Evolutionary conservation across 2,329 filamentous ascomycete species (phyloP).

Genomic region (Hypoxylon sp.): DNA sequence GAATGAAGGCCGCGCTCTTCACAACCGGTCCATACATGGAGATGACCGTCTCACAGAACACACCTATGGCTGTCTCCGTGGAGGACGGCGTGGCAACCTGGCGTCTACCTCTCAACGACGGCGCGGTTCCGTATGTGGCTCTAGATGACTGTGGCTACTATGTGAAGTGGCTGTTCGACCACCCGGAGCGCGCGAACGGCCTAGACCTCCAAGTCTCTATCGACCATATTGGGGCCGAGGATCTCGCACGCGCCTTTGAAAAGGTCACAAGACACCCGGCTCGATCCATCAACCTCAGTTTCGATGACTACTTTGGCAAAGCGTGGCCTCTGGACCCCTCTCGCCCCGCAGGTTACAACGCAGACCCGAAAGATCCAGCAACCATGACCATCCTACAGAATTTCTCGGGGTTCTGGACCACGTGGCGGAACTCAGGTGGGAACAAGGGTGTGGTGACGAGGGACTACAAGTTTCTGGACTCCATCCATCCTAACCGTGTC

Average conservation of each 20-base stretch:
- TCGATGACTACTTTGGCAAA: conserved; percentile 56
- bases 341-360: conserved; percentile 57
- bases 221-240: conserved; percentile 58
- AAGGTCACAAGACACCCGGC: conserved; percentile 61
- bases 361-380: conserved; percentile 51
- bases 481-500: conserved; percentile 66
- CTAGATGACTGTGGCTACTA: conserved; percentile 65
- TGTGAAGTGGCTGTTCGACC: conserved; percentile 65
- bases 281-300: conserved; percentile 55
- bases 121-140: conserved; percentile 59
- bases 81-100: conserved; percentile 53
- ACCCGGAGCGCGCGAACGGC: conserved; percentile 60
- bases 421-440: conserved; percentile 60
- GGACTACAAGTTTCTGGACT: conserved; percentile 65
- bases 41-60: conserved; percentile 57
- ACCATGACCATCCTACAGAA: conserved; percentile 61
- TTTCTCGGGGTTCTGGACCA: conserved; percentile 66
- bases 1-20: conserved; percentile 70
- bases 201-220: conserved; percentile 63
- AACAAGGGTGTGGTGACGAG: conserved; percentile 60
- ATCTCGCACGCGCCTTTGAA: conserved; percentile 60
- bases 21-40: conserved; percentile 70
- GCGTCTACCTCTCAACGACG: conserved; percentile 55
- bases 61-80: conserved; percentile 58
- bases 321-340: conserved; percentile 43